Evolutionary conservation across 2,329 filamentous ascomycete genomes (phyloP).

Genomic region (Fusarium pilosicola): DNA sequence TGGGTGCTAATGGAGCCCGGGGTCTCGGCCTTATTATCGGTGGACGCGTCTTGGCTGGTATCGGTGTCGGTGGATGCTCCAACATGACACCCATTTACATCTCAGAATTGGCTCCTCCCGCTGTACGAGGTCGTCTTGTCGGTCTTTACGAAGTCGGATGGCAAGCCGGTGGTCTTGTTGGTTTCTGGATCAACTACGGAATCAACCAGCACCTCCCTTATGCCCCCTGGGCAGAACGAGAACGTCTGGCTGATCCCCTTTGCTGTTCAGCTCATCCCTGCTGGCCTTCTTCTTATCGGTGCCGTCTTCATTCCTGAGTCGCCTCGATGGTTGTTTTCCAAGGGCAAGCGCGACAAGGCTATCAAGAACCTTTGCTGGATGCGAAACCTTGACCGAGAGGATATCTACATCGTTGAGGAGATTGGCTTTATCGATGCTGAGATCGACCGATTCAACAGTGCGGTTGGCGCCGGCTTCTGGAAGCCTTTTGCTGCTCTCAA

Average conservation of each 20-base stretch:
- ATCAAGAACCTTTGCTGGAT: conserved; percentile 72
- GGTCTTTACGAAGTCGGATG: conserved; percentile 75
- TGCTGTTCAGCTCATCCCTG: conserved; percentile 73
- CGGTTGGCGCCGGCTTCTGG: conserved; percentile 78
- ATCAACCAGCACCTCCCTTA: conserved; percentile 61
- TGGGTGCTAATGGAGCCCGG: conserved; percentile 69
- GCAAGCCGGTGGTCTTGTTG: conserved; percentile 71
- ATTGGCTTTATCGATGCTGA: conserved; percentile 76
- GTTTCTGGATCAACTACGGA: conserved; percentile 74
- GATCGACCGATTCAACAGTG: conserved; percentile 69
- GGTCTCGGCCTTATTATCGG: conserved; percentile 73
- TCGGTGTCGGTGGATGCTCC: conserved; percentile 71
- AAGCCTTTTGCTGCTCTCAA: conserved; percentile 71
- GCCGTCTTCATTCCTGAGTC: conserved; percentile 71
- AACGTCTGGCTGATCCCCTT: conserved; percentile 74
- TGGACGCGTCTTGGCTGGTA: conserved; percentile 70
- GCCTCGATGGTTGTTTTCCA: conserved; percentile 75
- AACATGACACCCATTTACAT: conserved; percentile 73
- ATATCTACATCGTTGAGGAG: conserved; percentile 78
- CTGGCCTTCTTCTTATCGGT: conserved; percentile 68
- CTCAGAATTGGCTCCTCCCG: conserved; percentile 68
- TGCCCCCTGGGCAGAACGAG: conserved; percentile 46
- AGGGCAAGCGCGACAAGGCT: conserved; percentile 68
- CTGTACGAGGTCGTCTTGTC: conserved; percentile 71
- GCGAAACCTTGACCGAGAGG: conserved; percentile 63